These are phyloP conservation scores for Colletotrichum godetiae DNA, from an alignment of 2,329 filamentous ascomycete genomes.

Conservation along the genomic window DNA sequence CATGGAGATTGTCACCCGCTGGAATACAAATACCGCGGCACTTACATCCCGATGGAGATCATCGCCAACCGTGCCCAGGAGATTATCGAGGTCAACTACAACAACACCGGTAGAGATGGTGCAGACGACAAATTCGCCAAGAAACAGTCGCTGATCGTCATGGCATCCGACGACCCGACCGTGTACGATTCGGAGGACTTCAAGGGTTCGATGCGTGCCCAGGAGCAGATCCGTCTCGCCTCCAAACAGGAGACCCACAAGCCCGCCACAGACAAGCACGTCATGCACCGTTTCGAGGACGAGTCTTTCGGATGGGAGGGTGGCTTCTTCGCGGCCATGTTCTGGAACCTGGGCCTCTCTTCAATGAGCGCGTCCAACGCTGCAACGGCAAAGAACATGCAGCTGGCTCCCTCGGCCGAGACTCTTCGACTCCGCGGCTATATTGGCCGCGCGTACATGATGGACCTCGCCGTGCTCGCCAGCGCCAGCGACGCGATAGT, in stretches of 20 bases:
- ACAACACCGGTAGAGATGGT: conserved; percentile 48
- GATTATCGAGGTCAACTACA: conserved; percentile 63
- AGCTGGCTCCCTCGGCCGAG: conserved; percentile 54
- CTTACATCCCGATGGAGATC: conserved; percentile 79
- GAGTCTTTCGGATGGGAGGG: conserved; percentile 89
- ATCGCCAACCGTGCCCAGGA: conserved; percentile 72
- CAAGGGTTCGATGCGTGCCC: conserved; percentile 67
- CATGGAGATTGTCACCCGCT: conserved; percentile 82
- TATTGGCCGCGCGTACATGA: conserved; percentile 82
- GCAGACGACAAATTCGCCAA: conserved; percentile 50
- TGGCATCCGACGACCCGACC: conserved; percentile 86
- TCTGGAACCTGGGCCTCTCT: conserved; percentile 78
- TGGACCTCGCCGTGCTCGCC: conserved; percentile 82
- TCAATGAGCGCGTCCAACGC: conserved; percentile 50
- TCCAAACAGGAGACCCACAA: conserved; percentile 64
- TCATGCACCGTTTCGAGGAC: conserved; percentile 76
- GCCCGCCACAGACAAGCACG: conserved; percentile 54
- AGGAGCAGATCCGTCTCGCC: conserved; percentile 81
- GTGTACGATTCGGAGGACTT: conserved; percentile 77
- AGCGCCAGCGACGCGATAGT: conserved; percentile 76
- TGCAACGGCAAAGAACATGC: conserved; percentile 46
- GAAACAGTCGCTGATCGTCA: conserved; percentile 62
- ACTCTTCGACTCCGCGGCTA: conserved; percentile 78
- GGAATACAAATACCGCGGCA: conserved; percentile 80
- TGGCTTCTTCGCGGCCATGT: conserved; percentile 85